Evolutionary conservation across 2,329 filamentous ascomycete species (phyloP), one percentile per base, ranked within the genome.

Genomic region (Aspergillus terreus): DNA sequence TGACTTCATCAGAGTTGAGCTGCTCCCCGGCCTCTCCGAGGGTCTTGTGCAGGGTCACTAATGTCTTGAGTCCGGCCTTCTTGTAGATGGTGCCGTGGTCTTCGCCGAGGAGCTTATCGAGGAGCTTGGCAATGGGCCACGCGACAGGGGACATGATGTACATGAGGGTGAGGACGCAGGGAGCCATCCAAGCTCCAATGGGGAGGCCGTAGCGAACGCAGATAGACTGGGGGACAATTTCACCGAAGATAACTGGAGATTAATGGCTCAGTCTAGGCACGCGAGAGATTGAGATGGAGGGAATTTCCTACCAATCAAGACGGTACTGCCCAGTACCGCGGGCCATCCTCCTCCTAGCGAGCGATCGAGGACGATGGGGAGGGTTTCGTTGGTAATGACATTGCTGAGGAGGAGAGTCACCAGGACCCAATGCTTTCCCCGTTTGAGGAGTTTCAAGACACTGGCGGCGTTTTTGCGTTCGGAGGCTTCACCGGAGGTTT

Each of bases 1-100:
- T 97, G 59, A 99, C 94, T 71, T 99, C 94, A 66, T 99, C 94
- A 61, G 96, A 88, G 71, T 96, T 97, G 49, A 99, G 78, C 52
- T 94, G 87, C 66, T 99, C 91, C 36, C 82, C 82, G 10, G 88
- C 87, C 43, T 90, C 85, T 25, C 94, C 94, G 11, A 97, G 76
- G 6, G 89, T 95, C 72, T 95, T 91, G 76, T 99, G 94, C 14
- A 99, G 79, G 0, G 91, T 96, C 25, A 99, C 94, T 27, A 99
- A 79, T 0, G 94, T 97, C 78, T 99, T 99, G 61, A 99, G 76
- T 0, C 94, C 94, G 55, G 91, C 92, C 77, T 97, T 99, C 76
- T 97, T 97, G 82, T 99, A 99, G 41, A 92, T 85, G 1, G 92
- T 96, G 48, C 92, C 92, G 68, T 97, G 92, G 65, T 97, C 92